Evolutionary conservation across 1,284 basidiomycete genomes (phyloP).

Genomic region (Peniophora sp.): DNA sequence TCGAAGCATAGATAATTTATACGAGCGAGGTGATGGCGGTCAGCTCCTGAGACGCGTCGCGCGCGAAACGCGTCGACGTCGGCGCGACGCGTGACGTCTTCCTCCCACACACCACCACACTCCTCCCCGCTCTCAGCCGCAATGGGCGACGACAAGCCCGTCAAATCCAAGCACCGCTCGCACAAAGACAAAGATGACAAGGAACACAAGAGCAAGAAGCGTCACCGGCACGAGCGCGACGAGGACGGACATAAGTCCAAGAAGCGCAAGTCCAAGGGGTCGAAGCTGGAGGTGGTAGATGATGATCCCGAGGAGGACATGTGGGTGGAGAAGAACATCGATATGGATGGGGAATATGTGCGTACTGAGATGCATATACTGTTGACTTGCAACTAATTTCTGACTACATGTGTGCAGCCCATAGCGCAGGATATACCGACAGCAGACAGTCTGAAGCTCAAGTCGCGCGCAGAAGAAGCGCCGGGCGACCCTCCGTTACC

Average conservation of each 20-base stretch:
- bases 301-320: slow-evolving; percentile 63
- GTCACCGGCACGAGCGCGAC: slow-evolving; percentile 37
- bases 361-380: slow-evolving; percentile 17
- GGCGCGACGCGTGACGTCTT: neutral
- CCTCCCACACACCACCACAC: neutral
- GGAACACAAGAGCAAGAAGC: slow-evolving; percentile 41
- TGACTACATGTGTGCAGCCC: slow-evolving; percentile 30
- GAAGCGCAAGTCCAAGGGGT: slow-evolving; percentile 22
- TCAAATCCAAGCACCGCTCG: slow-evolving; percentile 26
- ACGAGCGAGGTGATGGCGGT: neutral
- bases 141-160: slow-evolving; percentile 14
- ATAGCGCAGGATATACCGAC: slow-evolving; percentile 74
- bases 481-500: slow-evolving; percentile 39
- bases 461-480: slow-evolving; percentile 42
- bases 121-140: neutral
- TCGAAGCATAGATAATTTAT: no score
- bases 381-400: slow-evolving; percentile 3
- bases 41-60: neutral
- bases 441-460: slow-evolving; percentile 62
- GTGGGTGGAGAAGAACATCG: slow-evolving; percentile 86
- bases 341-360: slow-evolving; percentile 67
- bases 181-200: slow-evolving; percentile 26
- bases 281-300: slow-evolving; percentile 45
- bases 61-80: no score
- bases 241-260: slow-evolving; percentile 26